phyloP scores from a whole-genome alignment of 371 early-diverging fungal species.

The Mortierella sp. region DNA sequence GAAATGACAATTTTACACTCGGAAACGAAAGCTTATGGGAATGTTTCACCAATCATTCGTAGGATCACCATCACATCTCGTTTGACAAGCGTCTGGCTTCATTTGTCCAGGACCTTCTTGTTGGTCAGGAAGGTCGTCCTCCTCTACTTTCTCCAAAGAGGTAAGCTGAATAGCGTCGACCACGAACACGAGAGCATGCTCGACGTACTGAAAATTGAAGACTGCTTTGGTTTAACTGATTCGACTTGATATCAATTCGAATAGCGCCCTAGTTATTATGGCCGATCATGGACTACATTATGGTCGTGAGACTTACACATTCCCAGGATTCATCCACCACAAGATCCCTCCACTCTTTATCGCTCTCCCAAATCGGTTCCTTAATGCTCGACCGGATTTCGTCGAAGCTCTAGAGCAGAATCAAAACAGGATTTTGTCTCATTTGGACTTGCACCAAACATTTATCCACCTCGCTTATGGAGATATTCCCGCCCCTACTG shows the following conservation, averaged over 20 bases:
- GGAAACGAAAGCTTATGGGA: background rate
- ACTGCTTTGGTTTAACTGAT: background rate
- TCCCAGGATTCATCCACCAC: conserved; percentile 56
- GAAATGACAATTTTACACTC: background rate
- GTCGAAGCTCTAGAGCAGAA: conserved; percentile 27
- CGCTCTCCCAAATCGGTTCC: conserved; percentile 36
- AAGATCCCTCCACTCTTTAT: conserved; percentile 55
- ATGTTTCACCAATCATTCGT: background rate
- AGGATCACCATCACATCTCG: conserved; percentile 53
- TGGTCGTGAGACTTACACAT: conserved; percentile 51
- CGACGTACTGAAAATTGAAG: too few relatives aligned
- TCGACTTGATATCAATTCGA: background rate
- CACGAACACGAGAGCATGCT: too few relatives aligned
- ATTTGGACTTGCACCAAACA: conserved; percentile 54
- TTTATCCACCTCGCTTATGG: conserved; percentile 55
- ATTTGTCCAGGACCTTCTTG: conserved; percentile 25
- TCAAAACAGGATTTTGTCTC: conserved; percentile 42
- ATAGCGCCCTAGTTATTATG: conserved; percentile 50
- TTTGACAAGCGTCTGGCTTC: conserved; percentile 33
- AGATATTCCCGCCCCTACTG: conserved; percentile 18
- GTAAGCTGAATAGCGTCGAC: conserved; percentile 3
- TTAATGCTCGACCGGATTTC: conserved; percentile 36
- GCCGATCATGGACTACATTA: conserved; percentile 58
- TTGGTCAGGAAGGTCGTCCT: conserved; percentile 40
- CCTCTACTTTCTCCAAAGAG: conserved; percentile 40